Percentiles rank a stretch among this genome's conserved stretches.
Conservation (phyloP, 2,329 filamentous ascomycete genomes). For the Hypoxylon sp. region DNA sequence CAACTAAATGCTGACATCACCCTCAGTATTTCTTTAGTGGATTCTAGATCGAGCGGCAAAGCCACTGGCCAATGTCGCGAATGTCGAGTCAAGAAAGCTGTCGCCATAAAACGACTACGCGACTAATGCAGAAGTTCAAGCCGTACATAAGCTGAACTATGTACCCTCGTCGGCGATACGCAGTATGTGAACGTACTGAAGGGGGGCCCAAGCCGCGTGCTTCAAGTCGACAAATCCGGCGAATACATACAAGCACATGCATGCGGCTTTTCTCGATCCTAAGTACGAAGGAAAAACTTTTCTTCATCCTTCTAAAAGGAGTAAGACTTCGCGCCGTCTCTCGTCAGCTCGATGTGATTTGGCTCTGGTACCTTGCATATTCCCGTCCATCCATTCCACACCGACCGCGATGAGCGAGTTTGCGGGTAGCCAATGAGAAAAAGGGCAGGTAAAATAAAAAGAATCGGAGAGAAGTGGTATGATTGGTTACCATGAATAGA, state of each 20-base stretch:
- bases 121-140: slow-evolving; percentile 1
- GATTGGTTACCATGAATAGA: slow-evolving; percentile 12
- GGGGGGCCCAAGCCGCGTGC: slow-evolving; percentile 1
- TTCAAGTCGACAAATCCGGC: slow-evolving; percentile 7
- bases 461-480: slow-evolving; percentile 7
- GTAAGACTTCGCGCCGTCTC: slow-evolving; percentile 40
- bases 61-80: not conserved
- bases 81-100: not conserved
- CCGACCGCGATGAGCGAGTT: slow-evolving; percentile 18
- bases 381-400: slow-evolving; percentile 33
- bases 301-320: slow-evolving; percentile 24
- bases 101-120: not conserved
- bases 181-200: slow-evolving; percentile 1
- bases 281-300: slow-evolving; percentile 4
- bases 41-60: slow-evolving; percentile 23
- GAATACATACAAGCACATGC: slow-evolving; percentile 9
- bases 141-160: not conserved
- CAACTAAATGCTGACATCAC: slow-evolving; percentile 28
- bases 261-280: slow-evolving; percentile 12
- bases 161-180: not conserved
- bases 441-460: slow-evolving; percentile 7
- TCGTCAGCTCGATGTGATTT: slow-evolving; percentile 44
- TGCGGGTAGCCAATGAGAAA: slow-evolving; percentile 32
- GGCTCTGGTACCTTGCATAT: slow-evolving; percentile 44
- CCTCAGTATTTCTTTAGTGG: slow-evolving; percentile 1